Percentiles rank a stretch among this genome's conserved stretches.
Evolutionary conservation across 2,329 filamentous ascomycete species (phyloP).

Genomic region (Pseudogymnoascus sp.): DNA sequence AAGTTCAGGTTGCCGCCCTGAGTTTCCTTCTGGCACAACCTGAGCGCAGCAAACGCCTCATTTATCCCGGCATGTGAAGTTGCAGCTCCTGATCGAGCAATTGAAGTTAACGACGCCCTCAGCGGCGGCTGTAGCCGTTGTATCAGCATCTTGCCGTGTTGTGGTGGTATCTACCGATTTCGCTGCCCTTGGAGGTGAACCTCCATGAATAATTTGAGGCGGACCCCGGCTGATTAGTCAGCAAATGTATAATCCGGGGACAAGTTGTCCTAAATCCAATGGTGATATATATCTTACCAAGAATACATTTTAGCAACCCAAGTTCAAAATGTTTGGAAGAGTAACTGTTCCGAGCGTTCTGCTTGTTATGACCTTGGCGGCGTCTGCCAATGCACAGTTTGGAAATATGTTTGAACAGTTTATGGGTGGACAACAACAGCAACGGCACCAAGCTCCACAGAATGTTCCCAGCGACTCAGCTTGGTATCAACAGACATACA

Average conservation of each 20-base stretch:
- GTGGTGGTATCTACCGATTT: slow-evolving; percentile 15
- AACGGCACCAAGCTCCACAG: slow-evolving; percentile 57
- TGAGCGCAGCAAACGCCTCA: slow-evolving; percentile 24
- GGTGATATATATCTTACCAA: not conserved
- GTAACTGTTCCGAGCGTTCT: slow-evolving; percentile 38
- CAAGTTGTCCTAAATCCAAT: not conserved
- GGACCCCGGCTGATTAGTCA: not conserved
- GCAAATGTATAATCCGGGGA: not conserved
- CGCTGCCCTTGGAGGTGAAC: slow-evolving; percentile 3
- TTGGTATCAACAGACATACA: slow-evolving; percentile 68
- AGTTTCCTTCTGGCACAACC: slow-evolving; percentile 14
- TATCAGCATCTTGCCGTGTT: slow-evolving; percentile 32
- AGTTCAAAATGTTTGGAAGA: slow-evolving; percentile 4
- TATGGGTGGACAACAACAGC: slow-evolving; percentile 49
- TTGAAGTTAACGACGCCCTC: slow-evolving; percentile 30
- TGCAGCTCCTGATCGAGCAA: slow-evolving; percentile 17
- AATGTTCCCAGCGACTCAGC: slow-evolving; percentile 78
- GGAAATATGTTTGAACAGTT: slow-evolving; percentile 95
- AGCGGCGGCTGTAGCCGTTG: slow-evolving; percentile 37
- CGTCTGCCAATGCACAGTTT: slow-evolving; percentile 67
- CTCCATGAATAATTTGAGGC: slow-evolving; percentile 11
- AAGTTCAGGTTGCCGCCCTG: slow-evolving; percentile 16
- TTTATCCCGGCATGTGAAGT: slow-evolving; percentile 19
- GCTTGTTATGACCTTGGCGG: slow-evolving; percentile 40
- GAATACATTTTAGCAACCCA: not conserved